Conservation (phyloP, 1,284 basidiomycete species). For the Caloboletus firmus region DNA sequence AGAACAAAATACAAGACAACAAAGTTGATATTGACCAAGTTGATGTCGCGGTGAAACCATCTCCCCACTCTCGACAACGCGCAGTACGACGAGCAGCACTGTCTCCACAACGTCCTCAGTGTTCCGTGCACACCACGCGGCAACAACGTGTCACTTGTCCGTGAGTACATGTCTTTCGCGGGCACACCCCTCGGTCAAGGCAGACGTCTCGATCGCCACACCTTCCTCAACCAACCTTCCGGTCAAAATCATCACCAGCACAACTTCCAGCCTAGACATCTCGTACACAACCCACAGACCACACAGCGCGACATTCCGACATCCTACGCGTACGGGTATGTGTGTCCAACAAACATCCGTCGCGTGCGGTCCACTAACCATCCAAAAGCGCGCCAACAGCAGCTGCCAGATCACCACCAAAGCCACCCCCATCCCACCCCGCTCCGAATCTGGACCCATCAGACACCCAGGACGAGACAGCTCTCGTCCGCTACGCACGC, state of each 20-base stretch:
- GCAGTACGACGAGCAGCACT: conserved; percentile 15
- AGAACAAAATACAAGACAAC: conserved; percentile 29
- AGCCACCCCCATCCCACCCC: conserved; percentile 37
- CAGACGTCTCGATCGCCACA: conserved; percentile 76
- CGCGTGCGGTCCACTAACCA: background rate
- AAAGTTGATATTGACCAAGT: conserved; percentile 16
- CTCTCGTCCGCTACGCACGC: conserved; percentile 50
- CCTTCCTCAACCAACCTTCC: conserved; percentile 63
- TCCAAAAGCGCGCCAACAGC: conserved; percentile 54
- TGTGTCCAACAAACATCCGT: conserved; percentile 24
- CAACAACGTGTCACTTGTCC: conserved; percentile 18
- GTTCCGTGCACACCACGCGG: conserved; percentile 12
- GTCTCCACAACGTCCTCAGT: conserved; percentile 1
- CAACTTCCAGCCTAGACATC: conserved; percentile 21
- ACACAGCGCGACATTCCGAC: conserved; percentile 44
- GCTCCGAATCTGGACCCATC: conserved; percentile 40
- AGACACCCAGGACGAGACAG: conserved; percentile 41
- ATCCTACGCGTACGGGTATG: conserved; percentile 71
- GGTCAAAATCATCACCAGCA: conserved; percentile 37
- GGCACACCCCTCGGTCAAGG: conserved; percentile 78
- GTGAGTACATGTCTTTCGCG: conserved; percentile 74
- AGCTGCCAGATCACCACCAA: conserved; percentile 59
- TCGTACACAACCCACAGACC: conserved; percentile 35
- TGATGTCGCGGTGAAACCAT: background rate
- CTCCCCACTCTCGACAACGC: conserved; percentile 12